These are phyloP conservation scores for Nicotiana benthamiana DNA, from an alignment of 257 asterid genomes.

Conservation along the genomic window DNA sequence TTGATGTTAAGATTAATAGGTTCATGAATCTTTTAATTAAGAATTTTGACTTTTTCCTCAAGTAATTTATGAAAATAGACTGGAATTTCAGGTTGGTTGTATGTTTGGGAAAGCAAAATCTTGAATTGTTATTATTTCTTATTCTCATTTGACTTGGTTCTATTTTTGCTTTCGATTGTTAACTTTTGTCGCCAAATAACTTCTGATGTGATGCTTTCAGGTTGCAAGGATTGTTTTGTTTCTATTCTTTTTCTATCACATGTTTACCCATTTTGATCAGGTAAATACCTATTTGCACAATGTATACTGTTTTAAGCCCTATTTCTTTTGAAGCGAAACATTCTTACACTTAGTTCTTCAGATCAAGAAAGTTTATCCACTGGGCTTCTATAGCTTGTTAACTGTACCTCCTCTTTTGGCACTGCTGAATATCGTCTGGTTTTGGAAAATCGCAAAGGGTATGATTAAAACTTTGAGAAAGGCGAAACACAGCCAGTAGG, in stretches of 20 bases:
- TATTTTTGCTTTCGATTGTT: constrained; percentile 4
- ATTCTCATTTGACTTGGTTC: neutral
- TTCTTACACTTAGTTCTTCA: constrained; percentile 22
- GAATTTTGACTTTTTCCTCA: neutral
- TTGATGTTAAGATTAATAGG: neutral
- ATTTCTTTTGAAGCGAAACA: too few relatives aligned
- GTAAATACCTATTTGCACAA: constrained; percentile 26
- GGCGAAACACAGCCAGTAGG: constrained; percentile 43
- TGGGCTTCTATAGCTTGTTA: constrained; percentile 72
- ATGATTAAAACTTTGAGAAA: constrained; percentile 64
- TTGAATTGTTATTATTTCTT: neutral
- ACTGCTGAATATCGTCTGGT: constrained; percentile 69
- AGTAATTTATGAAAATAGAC: neutral
- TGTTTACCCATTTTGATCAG: constrained; percentile 75
- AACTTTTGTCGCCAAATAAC: neutral
- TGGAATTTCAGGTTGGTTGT: neutral
- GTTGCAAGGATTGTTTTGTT: constrained; percentile 76
- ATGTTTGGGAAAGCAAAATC: neutral
- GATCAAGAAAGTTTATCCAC: constrained; percentile 51
- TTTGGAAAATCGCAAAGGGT: constrained; percentile 76
- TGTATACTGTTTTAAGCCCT: neutral
- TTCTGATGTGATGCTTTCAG: constrained; percentile 38
- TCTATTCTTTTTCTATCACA: constrained; percentile 64
- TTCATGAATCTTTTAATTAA: neutral
- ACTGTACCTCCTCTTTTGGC: constrained; percentile 51